Conservation (phyloP, 2,329 filamentous ascomycete species). For the Alternaria hordeiaustralica region DNA sequence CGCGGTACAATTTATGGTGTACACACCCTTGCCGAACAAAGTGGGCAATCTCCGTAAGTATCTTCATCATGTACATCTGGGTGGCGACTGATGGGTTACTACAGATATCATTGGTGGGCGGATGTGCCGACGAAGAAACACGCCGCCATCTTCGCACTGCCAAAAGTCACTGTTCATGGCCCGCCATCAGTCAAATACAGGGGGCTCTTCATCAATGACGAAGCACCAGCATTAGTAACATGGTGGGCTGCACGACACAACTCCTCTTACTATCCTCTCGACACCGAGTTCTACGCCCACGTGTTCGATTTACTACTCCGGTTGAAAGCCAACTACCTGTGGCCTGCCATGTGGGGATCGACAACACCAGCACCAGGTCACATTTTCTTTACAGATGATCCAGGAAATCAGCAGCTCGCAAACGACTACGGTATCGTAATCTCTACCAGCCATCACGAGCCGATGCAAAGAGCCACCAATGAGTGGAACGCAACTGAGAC, state of each 20-base stretch:
- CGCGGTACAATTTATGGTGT: slow-evolving; percentile 71
- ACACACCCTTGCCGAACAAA: slow-evolving; percentile 73
- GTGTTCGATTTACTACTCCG: slow-evolving; percentile 74
- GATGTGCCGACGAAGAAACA: slow-evolving; percentile 63
- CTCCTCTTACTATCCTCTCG: slow-evolving; percentile 56
- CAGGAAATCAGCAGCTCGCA: slow-evolving; percentile 68
- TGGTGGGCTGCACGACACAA: slow-evolving; percentile 58
- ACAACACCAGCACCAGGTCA: slow-evolving; percentile 44
- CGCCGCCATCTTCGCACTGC: slow-evolving; percentile 61
- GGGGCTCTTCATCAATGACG: slow-evolving; percentile 73
- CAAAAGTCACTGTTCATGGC: slow-evolving; percentile 60
- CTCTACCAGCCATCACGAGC: slow-evolving; percentile 74
- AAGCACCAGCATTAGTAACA: slow-evolving; percentile 68
- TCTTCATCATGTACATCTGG: rapidly evolving
- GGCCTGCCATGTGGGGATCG: slow-evolving; percentile 68
- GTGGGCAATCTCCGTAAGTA: slow-evolving; percentile 65
- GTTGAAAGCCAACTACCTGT: slow-evolving; percentile 74
- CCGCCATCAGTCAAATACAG: slow-evolving; percentile 69
- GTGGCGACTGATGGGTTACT: background rate
- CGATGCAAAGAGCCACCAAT: slow-evolving; percentile 65
- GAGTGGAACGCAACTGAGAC: slow-evolving; percentile 22
- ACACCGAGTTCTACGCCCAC: slow-evolving; percentile 67
- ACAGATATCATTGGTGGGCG: slow-evolving; percentile 68
- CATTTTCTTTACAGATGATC: slow-evolving; percentile 73
- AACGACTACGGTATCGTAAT: slow-evolving; percentile 75